These are phyloP conservation scores for Wickerhamomyces sp. DNA, from an alignment of 1,139 yeast species.

Conservation along the genomic window DNA sequence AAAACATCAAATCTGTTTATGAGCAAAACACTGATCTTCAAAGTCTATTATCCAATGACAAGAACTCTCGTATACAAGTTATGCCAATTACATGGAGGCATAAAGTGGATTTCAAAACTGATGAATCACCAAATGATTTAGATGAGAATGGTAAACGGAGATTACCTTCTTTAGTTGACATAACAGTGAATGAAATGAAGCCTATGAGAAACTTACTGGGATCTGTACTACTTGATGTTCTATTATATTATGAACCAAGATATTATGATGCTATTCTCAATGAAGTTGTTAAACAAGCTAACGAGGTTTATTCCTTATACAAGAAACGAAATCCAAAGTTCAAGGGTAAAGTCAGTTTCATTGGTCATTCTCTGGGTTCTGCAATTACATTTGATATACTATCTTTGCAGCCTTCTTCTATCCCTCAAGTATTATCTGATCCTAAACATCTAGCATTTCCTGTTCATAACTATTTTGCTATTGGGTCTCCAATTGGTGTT, in stretches of 20 bases:
- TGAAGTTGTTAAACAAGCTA: conserved; percentile 68
- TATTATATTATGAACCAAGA: conserved; percentile 77
- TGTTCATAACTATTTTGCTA: conserved; percentile 70
- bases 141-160: conserved; percentile 24
- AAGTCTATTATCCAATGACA: conserved; percentile 30
- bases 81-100: conserved; percentile 80
- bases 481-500: conserved; percentile 90
- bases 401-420: conserved; percentile 46
- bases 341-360: conserved; percentile 71
- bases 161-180: conserved; percentile 63
- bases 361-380: conserved; percentile 93
- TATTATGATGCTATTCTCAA: conserved; percentile 59
- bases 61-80: conserved; percentile 66
- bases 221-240: conserved; percentile 81
- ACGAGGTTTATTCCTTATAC: conserved; percentile 59
- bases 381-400: conserved; percentile 79
- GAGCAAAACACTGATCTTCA: conserved; percentile 38
- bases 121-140: conserved; percentile 28
- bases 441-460: conserved; percentile 52
- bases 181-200: conserved; percentile 77
- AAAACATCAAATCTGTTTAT: conserved; percentile 53
- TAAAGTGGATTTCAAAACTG: conserved; percentile 54
- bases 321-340: conserved; percentile 66
- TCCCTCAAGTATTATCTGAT: conserved; percentile 8
- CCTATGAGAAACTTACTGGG: conserved; percentile 76